Evolutionary conservation across 805 yeast species (phyloP).

Genomic region (Spathaspora sp.): DNA sequence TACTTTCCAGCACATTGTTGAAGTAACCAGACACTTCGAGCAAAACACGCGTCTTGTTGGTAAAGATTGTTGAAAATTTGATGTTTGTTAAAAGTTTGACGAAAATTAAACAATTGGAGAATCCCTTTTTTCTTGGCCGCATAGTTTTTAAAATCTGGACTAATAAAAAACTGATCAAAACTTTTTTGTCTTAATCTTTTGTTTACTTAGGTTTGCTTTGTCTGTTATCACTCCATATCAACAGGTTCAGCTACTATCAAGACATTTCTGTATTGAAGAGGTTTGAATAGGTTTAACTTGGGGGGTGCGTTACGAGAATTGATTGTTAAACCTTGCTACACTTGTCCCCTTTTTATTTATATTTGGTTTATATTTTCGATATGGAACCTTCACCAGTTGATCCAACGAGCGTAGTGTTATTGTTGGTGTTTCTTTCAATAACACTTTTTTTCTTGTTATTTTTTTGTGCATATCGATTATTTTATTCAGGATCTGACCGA

Average conservation of each 20-base stretch:
- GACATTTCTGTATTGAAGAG: neutral
- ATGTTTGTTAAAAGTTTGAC: neutral
- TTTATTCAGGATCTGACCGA: slow-evolving; percentile 5
- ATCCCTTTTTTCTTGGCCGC: neutral
- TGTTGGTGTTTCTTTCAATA: slow-evolving; percentile 6
- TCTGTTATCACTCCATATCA: too few relatives aligned
- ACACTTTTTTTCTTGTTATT: slow-evolving; percentile 8
- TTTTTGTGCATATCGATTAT: slow-evolving; percentile 9
- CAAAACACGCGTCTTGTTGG: neutral
- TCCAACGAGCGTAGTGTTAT: neutral
- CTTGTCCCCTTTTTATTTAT: neutral
- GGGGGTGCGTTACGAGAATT: too few relatives aligned
- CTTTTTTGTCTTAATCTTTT: neutral
- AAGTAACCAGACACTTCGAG: too few relatives aligned
- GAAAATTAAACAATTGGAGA: neutral
- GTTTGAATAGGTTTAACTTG: neutral
- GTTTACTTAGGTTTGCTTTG: too few relatives aligned
- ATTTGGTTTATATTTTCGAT: neutral
- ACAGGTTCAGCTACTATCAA: too few relatives aligned
- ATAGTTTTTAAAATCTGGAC: neutral
- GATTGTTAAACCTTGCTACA: neutral
- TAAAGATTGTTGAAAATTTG: neutral
- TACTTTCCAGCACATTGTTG: too few relatives aligned
- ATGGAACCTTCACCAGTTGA: slow-evolving; percentile 1
- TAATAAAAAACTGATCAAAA: neutral